Evolutionary conservation across 352 stramenopile species (phyloP).

Genomic region (Phytophthora niederhauseri): DNA sequence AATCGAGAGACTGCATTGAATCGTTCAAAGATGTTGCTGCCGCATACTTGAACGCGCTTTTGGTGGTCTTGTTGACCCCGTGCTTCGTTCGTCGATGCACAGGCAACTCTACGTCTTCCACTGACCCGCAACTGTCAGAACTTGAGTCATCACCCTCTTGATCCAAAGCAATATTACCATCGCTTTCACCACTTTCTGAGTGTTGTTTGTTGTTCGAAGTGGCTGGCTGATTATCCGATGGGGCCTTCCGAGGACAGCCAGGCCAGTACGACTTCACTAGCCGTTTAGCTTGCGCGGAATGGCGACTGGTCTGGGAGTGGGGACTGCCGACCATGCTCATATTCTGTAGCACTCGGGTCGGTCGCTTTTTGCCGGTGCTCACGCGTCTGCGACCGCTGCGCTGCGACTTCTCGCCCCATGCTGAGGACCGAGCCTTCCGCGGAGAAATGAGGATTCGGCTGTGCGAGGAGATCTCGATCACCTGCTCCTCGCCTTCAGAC

Average conservation of each 20-base stretch:
- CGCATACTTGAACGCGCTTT: slow-evolving; percentile 7
- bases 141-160: slow-evolving; percentile 4
- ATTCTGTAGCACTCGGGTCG: not conserved
- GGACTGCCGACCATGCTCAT: not conserved
- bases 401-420: slow-evolving; percentile 23
- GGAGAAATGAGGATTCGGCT: slow-evolving; percentile 71
- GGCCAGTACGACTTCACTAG: not conserved
- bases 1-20: slow-evolving; percentile 30
- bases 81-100: slow-evolving; percentile 8
- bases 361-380: slow-evolving; percentile 5
- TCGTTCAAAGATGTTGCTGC: slow-evolving; percentile 7
- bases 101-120: slow-evolving; percentile 10
- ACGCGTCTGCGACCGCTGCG: slow-evolving; percentile 1
- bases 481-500: slow-evolving; percentile 45
- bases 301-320: not conserved
- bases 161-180: slow-evolving; percentile 9
- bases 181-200: slow-evolving; percentile 27
- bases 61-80: slow-evolving; percentile 1
- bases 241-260: slow-evolving; percentile 1
- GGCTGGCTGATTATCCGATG: slow-evolving; percentile 8
- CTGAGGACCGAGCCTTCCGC: slow-evolving; percentile 23
- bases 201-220: slow-evolving; percentile 19
- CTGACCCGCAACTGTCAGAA: slow-evolving; percentile 15
- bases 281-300: not conserved
- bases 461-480: slow-evolving; percentile 65